Evolutionary conservation across 2,329 filamentous ascomycete genomes (phyloP).

Genomic region (Aspergillus pseudoterreus): DNA sequence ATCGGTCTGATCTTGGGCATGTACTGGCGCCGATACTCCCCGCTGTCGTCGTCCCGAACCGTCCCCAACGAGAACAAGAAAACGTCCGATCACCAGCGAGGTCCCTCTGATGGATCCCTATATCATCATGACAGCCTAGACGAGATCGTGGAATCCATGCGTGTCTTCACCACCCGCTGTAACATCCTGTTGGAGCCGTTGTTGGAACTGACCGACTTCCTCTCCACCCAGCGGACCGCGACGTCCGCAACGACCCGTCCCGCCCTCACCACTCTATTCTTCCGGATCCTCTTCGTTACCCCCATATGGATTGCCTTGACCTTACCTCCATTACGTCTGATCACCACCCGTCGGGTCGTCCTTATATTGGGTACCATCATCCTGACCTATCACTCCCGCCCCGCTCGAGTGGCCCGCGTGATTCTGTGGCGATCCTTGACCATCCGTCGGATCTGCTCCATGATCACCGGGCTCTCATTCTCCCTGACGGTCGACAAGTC

Average conservation of each 20-base stretch:
- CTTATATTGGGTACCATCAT: slow-evolving; percentile 82
- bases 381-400: slow-evolving; percentile 87
- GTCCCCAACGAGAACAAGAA: slow-evolving; percentile 64
- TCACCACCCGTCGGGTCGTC: slow-evolving; percentile 80
- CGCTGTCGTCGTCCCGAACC: slow-evolving; percentile 73
- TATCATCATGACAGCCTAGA: slow-evolving; percentile 91
- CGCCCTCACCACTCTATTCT: slow-evolving; percentile 82
- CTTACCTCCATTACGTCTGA: slow-evolving; percentile 74
- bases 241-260: slow-evolving; percentile 89
- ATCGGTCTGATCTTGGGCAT: slow-evolving; percentile 79
- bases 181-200: slow-evolving; percentile 90
- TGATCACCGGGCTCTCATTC: slow-evolving; percentile 74
- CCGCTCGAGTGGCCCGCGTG: slow-evolving; percentile 77
- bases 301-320: slow-evolving; percentile 84
- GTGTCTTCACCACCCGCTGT: slow-evolving; percentile 84
- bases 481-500: slow-evolving; percentile 40
- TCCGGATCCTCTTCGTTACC: slow-evolving; percentile 81
- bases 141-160: slow-evolving; percentile 92
- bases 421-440: slow-evolving; percentile 85
- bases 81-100: slow-evolving; percentile 45
- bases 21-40: slow-evolving; percentile 87
- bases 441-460: slow-evolving; percentile 64
- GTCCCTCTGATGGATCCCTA: slow-evolving; percentile 58
- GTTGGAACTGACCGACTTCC: slow-evolving; percentile 83
- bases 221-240: slow-evolving; percentile 84